A percentile compares a stretch with the other conserved stretches of the same genome.
These are phyloP conservation scores for Pinus albicaulis DNA, from an alignment of 75 land plant genomes.

Conservation along the genomic window DNA sequence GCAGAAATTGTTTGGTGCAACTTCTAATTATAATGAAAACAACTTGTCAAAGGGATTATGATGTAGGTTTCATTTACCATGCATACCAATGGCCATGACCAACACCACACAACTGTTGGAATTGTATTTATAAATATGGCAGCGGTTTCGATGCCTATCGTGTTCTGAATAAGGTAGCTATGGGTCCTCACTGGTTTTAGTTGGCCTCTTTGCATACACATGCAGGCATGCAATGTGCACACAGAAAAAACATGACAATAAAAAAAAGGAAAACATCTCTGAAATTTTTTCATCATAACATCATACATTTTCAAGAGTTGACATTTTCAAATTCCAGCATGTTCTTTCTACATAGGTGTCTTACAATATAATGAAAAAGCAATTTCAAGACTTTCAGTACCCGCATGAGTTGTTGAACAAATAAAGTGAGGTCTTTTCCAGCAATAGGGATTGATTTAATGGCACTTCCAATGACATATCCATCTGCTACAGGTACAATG, in stretches of 20 bases:
- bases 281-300: not conserved
- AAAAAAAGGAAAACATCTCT: not conserved
- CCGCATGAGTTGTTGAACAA: constrained; percentile 92
- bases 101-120: too few relatives aligned
- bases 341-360: not conserved
- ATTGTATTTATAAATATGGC: not conserved
- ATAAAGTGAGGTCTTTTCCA: constrained; percentile 87
- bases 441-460: constrained; percentile 95
- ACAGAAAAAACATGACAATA: not conserved
- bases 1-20: too few relatives aligned
- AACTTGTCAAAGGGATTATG: too few relatives aligned
- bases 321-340: not conserved
- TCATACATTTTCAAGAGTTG: not conserved
- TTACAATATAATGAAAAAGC: not conserved
- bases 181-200: not conserved
- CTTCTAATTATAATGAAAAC: too few relatives aligned
- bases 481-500: constrained; percentile 98
- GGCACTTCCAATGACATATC: constrained; percentile 99
- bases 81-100: too few relatives aligned
- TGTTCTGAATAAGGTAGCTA: not conserved
- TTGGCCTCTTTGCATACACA: not conserved
- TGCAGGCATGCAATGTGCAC: not conserved
- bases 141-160: not conserved
- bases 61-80: too few relatives aligned
- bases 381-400: constrained; percentile 40